Evolutionary conservation across 2,329 filamentous ascomycete species (phyloP), one percentile per base, ranked within the genome.

Genomic region (Aspergillus quadricinctus): DNA sequence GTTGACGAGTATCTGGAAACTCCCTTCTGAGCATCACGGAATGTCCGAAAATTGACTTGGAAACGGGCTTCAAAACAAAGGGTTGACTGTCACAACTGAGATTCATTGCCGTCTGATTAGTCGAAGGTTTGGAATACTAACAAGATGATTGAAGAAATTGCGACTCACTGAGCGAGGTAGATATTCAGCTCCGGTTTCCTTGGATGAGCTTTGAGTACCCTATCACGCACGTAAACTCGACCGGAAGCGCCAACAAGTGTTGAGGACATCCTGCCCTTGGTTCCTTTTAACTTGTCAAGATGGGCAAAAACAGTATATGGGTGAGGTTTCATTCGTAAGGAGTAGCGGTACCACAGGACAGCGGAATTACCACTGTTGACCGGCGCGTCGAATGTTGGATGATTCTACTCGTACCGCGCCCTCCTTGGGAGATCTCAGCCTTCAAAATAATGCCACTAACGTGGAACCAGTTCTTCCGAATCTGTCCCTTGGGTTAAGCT

Each of bases 361-460:
- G 27, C 27, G 27, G 8, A 6, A 28, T 28, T 28, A 8, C 27
- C 27, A 28, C 27, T 8, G 27, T 8, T 8, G 27, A 9, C 27
- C 27, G 27, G 27, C 7, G 27, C 65, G 72, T 23, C 23, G 23
- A 23, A 23, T 23, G 23, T 23, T 23, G 23, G 23, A 23, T 23
- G 23, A 23, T 23, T 23, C 23, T 23, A 2, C 23, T 23, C 23
- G 3, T 23, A 23, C 3, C 23, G 3, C 23, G 23, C 3, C 2
- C 3, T 23, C 23, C 23, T 23, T 23, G 23, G 23, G 23, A 23
- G 23, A 23, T 23, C 3, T 23, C 23, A 3, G 23, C 3, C 23
- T 23, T 23, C 3, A 23, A 23, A 19, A 50, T 40, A 37, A 28
- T 35, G 17, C 48, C 23, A 35, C 27, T 50, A 31, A 21, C 48